These are phyloP conservation scores for Nyssa sinensis DNA, from an alignment of 148 eudicot genomes.

Conservation along the genomic window DNA sequence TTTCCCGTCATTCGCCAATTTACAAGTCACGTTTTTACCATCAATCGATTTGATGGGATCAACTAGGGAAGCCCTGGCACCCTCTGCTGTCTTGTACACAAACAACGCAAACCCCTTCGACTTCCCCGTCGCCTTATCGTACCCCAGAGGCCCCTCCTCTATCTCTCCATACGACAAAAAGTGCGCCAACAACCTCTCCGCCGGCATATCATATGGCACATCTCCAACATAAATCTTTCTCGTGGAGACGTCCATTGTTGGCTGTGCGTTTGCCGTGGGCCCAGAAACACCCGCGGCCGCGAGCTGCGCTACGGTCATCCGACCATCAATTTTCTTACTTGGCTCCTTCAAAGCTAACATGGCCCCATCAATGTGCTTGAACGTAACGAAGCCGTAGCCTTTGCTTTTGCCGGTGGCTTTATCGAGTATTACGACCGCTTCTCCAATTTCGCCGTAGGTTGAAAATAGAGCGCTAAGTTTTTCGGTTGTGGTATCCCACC, in stretches of 20 bases:
- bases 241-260: conserved; percentile 31
- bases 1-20: conserved; percentile 71
- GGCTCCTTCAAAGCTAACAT: conserved; percentile 65
- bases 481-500: conserved; percentile 72
- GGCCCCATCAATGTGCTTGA: conserved; percentile 66
- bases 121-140: conserved; percentile 76
- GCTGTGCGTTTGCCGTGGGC: conserved; percentile 12
- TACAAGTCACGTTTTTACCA: conserved; percentile 54
- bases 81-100: conserved; percentile 70
- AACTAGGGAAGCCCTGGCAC: conserved; percentile 48
- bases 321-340: conserved; percentile 70
- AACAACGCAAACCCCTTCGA: conserved; percentile 72
- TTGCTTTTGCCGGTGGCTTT: conserved; percentile 60
- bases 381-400: conserved; percentile 69
- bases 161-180: conserved; percentile 64
- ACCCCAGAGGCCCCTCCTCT: conserved; percentile 84
- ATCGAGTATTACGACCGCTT: conserved; percentile 70
- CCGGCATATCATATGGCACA: conserved; percentile 66
- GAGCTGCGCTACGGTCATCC: conserved; percentile 61
- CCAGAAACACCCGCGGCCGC: conserved; percentile 47
- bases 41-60: conserved; percentile 64
- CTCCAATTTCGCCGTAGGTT: conserved; percentile 60
- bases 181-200: conserved; percentile 48
- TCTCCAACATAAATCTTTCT: conserved; percentile 75
- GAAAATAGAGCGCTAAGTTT: conserved; percentile 42